A percentile compares a stretch with the other conserved stretches of the same genome.
phyloP scores from a whole-genome alignment of 768 basidiomycete species.

The Leccinum disarticulatum region DNA sequence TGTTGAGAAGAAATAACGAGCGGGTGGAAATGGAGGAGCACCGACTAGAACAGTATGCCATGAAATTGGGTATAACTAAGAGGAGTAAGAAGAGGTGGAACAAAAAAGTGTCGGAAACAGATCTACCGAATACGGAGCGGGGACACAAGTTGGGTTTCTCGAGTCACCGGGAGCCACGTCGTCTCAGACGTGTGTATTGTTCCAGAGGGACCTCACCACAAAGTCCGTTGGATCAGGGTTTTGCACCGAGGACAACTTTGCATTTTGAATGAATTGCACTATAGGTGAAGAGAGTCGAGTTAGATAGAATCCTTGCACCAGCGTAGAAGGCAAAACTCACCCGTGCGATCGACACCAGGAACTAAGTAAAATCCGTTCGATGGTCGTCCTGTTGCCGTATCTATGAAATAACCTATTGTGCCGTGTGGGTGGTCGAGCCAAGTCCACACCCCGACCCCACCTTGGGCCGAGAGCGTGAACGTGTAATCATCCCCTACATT shows the following conservation, averaged over 20 bases:
- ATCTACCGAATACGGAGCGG: too few species aligned
- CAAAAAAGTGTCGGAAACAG: too few species aligned
- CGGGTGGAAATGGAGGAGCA: too few species aligned
- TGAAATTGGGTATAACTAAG: too few species aligned
- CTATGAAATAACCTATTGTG: slow-evolving; percentile 53
- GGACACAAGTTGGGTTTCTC: too few species aligned
- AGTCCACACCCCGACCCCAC: slow-evolving; percentile 57
- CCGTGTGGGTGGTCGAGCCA: slow-evolving; percentile 61
- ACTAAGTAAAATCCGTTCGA: slow-evolving; percentile 56
- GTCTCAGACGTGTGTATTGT: slow-evolving; percentile 43
- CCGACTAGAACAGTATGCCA: too few species aligned
- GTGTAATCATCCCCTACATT: slow-evolving; percentile 33
- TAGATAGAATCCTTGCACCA: neutral
- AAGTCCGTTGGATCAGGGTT: slow-evolving; percentile 44
- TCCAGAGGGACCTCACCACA: slow-evolving; percentile 52
- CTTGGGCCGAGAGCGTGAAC: slow-evolving; percentile 51
- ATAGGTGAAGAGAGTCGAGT: neutral
- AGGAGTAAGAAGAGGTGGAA: too few species aligned
- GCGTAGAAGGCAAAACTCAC: slow-evolving; percentile 32
- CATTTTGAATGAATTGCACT: slow-evolving; percentile 45
- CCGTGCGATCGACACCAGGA: slow-evolving; percentile 50
- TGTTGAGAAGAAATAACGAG: too few species aligned
- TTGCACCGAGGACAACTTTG: slow-evolving; percentile 38
- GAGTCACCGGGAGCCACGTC: too few species aligned
- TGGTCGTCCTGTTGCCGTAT: slow-evolving; percentile 40